A percentile compares a stretch with the other conserved stretches of the same genome.
Conservation (phyloP, 352 stramenopile genomes). For the Phytophthora agathidicida region DNA sequence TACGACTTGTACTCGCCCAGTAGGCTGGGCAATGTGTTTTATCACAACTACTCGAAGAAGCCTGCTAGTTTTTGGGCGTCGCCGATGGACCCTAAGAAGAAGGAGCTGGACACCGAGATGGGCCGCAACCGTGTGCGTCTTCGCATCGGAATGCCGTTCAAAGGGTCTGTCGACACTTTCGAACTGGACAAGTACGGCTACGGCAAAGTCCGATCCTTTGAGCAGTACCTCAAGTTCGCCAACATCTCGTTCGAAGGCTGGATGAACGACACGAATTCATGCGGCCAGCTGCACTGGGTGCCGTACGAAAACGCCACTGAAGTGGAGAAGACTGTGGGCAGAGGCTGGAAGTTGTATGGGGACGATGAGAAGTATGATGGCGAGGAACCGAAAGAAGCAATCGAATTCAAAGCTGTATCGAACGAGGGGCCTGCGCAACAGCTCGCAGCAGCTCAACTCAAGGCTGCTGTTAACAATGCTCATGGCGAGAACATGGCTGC, state of each 20-base stretch:
- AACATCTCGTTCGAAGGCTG: constrained; percentile 47
- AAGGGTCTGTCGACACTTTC: constrained; percentile 52
- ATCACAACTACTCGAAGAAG: constrained; percentile 75
- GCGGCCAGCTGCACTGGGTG: constrained; percentile 67
- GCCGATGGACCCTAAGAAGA: constrained; percentile 42
- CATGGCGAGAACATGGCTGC: constrained; percentile 14
- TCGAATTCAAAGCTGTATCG: too few species aligned
- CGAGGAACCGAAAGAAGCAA: constrained; percentile 6
- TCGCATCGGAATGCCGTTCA: constrained; percentile 53
- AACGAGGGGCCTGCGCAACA: not conserved
- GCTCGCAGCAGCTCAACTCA: constrained; percentile 2
- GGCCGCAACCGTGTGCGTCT: constrained; percentile 54
- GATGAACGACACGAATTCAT: constrained; percentile 65
- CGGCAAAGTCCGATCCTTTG: constrained; percentile 52
- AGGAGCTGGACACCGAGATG: constrained; percentile 48
- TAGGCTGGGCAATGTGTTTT: constrained; percentile 53
- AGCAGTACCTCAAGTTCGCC: constrained; percentile 63
- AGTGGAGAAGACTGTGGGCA: constrained; percentile 52
- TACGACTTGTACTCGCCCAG: constrained; percentile 76
- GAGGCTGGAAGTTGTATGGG: constrained; percentile 52
- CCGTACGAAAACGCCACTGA: constrained; percentile 52
- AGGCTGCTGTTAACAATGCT: not conserved
- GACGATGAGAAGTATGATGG: constrained; percentile 3
- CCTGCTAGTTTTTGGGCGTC: constrained; percentile 56
- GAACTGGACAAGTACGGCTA: constrained; percentile 60